phyloP scores from a whole-genome alignment of 805 yeast genomes.

The Saccharomycopsis fodiens region DNA sequence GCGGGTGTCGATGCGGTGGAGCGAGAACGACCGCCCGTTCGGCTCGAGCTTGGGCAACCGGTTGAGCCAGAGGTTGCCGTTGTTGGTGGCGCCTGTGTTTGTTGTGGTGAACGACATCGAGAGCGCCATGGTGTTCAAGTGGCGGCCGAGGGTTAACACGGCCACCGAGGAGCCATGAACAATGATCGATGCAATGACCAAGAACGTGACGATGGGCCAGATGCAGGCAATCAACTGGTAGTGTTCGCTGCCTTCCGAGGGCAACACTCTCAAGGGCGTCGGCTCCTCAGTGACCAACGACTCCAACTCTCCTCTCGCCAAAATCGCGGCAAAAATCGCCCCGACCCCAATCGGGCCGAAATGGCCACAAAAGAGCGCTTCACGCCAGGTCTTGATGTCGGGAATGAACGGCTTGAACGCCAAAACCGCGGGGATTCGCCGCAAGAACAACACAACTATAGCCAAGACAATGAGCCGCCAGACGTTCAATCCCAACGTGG shows the following conservation, averaged over 20 bases:
- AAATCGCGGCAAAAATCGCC: slow-evolving; percentile 75
- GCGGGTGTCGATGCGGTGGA: slow-evolving; percentile 73
- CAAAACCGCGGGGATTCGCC: slow-evolving; percentile 79
- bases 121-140: slow-evolving; percentile 85
- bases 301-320: slow-evolving; percentile 70
- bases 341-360: slow-evolving; percentile 97
- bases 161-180: slow-evolving; percentile 93
- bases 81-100: slow-evolving; percentile 45
- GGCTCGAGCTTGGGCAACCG: slow-evolving; percentile 76
- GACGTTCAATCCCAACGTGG: slow-evolving; percentile 52
- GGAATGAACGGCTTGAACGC: slow-evolving; percentile 73
- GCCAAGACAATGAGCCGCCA: slow-evolving; percentile 80
- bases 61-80: slow-evolving; percentile 68
- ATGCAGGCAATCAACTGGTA: slow-evolving; percentile 53
- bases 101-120: slow-evolving; percentile 82
- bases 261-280: slow-evolving; percentile 48
- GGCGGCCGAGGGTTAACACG: slow-evolving; percentile 67
- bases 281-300: slow-evolving; percentile 39
- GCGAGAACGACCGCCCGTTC: slow-evolving; percentile 66
- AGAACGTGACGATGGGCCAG: slow-evolving; percentile 81
- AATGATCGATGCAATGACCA: slow-evolving; percentile 72
- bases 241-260: slow-evolving; percentile 40
- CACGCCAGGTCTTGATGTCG: slow-evolving; percentile 86
- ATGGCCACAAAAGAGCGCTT: slow-evolving; percentile 89
- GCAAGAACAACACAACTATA: slow-evolving; percentile 60